Base-by-base conservation (phyloP, 2,329 filamentous ascomycete genomes). In the Lachnellula occidentalis region DNA sequence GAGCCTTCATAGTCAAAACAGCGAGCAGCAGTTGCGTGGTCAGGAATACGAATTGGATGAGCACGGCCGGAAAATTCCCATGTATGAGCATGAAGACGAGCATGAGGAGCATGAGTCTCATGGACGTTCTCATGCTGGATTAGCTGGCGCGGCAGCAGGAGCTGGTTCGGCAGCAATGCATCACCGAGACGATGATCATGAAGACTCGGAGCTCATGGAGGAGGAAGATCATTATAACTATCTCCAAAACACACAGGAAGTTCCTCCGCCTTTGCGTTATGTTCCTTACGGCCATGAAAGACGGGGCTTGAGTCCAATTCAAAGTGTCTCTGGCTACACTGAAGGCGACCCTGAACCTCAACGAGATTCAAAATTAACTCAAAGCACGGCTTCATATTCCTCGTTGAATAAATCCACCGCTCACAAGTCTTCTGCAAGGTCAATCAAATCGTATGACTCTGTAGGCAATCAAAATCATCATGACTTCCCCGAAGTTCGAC, bases 311-410 rank as follows among this genome's bases (percentile, higher is more conserved):
- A 96, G 92, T 67, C 92, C 92, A 0, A 92, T 95, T 56, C 92
- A 94, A 62, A 96, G 92, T 64, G 89, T 96, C 15, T 92, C 90
- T 11, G 94, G 92, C 58, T 92, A 91, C 65, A 86, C 83, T 4
- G 85, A 91, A 64, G 82, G 83, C 46, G 83, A 83, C 51, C 85
- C 77, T 58, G 73, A 74, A 27, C 77, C 78, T 31, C 81, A 80
- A 63, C 80, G 80, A 48, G 78, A 85, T 55, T 82, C 83, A 1
- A 72, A 76, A 54, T 72, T 79, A 34, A 78, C 78, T 45, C 77
- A 69, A n/a, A 74, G 72, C 57, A 69, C 73, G 19, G 79, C 78
- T n/a, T 82, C 79, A 1, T 74, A 85, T 27, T 84, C 85, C 1
- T 87, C 87, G 1, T 76, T 81, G 1, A 80, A 78, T 31, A 84